These are phyloP conservation scores for Schizosaccharomyces versatilis DNA, from an alignment of 1,139 yeast genomes.

Conservation along the genomic window DNA sequence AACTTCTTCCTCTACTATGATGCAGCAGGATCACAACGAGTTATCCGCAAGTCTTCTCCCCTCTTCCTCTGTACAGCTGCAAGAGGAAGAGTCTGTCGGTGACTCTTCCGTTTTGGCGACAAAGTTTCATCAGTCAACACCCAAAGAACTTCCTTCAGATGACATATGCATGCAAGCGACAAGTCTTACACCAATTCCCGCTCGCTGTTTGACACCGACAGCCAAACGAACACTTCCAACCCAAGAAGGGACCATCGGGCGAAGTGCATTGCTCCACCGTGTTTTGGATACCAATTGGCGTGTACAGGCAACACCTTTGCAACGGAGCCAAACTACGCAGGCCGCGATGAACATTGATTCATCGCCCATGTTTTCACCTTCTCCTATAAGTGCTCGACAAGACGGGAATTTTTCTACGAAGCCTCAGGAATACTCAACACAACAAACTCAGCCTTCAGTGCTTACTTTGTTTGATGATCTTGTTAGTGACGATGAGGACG, in stretches of 20 bases:
- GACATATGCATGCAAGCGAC: slow-evolving; percentile 6
- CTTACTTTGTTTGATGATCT: background rate
- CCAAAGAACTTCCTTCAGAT: slow-evolving; percentile 10
- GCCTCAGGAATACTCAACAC: too few species aligned
- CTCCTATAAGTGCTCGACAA: background rate
- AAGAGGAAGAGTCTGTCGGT: too few species aligned
- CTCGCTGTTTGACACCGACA: slow-evolving; percentile 5
- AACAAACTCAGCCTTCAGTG: background rate
- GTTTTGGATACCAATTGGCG: slow-evolving; percentile 21
- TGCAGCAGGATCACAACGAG: background rate
- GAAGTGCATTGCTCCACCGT: slow-evolving; percentile 18
- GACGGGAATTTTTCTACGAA: background rate
- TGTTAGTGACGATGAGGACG: slow-evolving; percentile 10
- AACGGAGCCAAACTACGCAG: background rate
- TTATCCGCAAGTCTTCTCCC: background rate
- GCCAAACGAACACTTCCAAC: background rate
- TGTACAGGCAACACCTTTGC: slow-evolving; percentile 19
- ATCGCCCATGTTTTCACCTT: background rate
- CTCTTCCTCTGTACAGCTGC: background rate
- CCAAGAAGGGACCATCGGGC: background rate
- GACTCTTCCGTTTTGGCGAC: too few species aligned
- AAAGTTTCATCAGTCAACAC: slow-evolving; percentile 4
- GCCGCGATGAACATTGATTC: slow-evolving; percentile 1
- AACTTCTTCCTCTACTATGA: background rate
- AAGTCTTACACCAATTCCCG: slow-evolving; percentile 12